Conservation (phyloP, 208 protist species). For the Leishmania braziliensis region DNA sequence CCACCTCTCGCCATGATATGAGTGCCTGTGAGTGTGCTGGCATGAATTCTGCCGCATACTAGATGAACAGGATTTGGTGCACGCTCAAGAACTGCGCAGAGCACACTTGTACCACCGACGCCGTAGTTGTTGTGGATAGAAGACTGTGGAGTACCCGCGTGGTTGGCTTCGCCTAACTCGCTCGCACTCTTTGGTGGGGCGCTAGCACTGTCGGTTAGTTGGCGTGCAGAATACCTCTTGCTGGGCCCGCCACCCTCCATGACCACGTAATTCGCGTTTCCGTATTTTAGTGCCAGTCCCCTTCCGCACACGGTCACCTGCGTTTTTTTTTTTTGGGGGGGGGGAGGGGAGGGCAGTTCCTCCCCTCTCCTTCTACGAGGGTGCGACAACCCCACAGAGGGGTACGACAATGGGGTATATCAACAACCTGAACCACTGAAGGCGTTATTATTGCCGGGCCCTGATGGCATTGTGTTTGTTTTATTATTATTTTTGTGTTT, state of each 20-base stretch:
- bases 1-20: conserved; percentile 18
- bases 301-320: background rate
- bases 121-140: background rate
- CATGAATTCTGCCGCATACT: background rate
- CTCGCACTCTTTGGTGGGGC: background rate
- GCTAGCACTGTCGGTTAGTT: background rate
- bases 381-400: background rate
- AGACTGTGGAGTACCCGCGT: background rate
- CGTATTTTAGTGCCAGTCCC: background rate
- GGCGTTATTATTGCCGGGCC: background rate
- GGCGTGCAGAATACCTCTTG: background rate
- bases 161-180: background rate
- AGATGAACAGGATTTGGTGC: background rate
- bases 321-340: background rate
- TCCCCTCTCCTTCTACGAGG: background rate
- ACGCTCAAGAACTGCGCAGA: background rate
- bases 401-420: background rate
- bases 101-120: background rate
- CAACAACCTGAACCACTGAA: background rate
- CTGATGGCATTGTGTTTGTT: background rate
- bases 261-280: background rate
- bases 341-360: background rate
- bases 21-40: conserved; percentile 2
- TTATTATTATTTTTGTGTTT: too few species aligned
- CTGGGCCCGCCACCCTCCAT: background rate